A percentile compares a stretch with the other conserved stretches of the same genome.
phyloP scores from a whole-genome alignment of 805 yeast species.

The Ogataea ramenticola region DNA sequence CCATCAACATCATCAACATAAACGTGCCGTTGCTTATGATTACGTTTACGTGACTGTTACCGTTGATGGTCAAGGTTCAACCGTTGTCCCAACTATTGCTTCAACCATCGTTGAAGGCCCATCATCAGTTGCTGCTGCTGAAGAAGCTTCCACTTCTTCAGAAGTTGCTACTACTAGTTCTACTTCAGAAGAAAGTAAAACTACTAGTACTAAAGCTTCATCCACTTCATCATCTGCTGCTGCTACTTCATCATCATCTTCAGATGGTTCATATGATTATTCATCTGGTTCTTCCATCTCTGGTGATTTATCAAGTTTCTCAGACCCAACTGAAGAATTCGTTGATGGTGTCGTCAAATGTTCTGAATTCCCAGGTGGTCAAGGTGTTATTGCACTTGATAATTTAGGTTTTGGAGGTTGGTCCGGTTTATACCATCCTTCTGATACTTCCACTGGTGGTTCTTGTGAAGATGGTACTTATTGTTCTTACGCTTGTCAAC shows the following conservation, averaged over 20 bases:
- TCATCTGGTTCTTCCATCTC: conserved; percentile 29
- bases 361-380: conserved; percentile 66
- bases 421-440: conserved; percentile 54
- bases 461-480: conserved; percentile 60
- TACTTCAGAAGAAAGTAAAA: no score
- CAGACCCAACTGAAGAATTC: conserved; percentile 54
- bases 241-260: conserved; percentile 24
- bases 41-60: conserved; percentile 46
- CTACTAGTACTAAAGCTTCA: no score
- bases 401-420: conserved; percentile 71
- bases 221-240: conserved; percentile 20
- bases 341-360: conserved; percentile 68
- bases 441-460: conserved; percentile 40
- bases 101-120: no score
- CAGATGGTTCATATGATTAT: conserved; percentile 20
- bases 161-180: conserved; percentile 23
- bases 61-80: conserved; percentile 41
- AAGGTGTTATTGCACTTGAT: conserved; percentile 75
- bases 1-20: conserved; percentile 58
- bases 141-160: conserved; percentile 18
- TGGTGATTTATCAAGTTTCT: conserved; percentile 56
- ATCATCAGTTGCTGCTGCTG: conserved; percentile 15
- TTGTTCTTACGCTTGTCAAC: conserved; percentile 73
- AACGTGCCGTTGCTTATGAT: conserved; percentile 46
- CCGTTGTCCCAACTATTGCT: conserved; percentile 30